These are phyloP conservation scores for Fusarium anguioides DNA, from an alignment of 2,329 filamentous ascomycete genomes.

Conservation along the genomic window DNA sequence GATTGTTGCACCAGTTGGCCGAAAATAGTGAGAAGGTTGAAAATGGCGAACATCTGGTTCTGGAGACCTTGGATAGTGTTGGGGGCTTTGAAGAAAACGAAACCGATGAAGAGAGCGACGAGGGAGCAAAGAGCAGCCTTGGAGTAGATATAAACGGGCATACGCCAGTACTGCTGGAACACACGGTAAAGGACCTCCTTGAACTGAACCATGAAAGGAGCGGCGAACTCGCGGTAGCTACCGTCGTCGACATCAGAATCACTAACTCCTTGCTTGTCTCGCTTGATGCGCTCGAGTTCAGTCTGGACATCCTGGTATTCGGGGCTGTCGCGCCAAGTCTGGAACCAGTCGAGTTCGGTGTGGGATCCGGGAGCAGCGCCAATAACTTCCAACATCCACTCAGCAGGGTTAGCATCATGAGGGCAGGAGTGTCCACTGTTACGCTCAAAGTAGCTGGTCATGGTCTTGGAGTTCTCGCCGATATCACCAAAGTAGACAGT, in stretches of 20 bases:
- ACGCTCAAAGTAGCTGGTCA: slow-evolving; percentile 81
- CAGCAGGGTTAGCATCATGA: slow-evolving; percentile 78
- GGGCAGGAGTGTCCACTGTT: slow-evolving; percentile 75
- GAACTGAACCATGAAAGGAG: slow-evolving; percentile 76
- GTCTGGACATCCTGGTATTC: slow-evolving; percentile 67
- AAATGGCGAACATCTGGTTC: slow-evolving; percentile 88
- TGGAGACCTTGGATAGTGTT: slow-evolving; percentile 82
- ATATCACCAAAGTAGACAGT: slow-evolving; percentile 87
- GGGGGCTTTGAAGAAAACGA: slow-evolving; percentile 79
- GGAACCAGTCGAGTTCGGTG: slow-evolving; percentile 73
- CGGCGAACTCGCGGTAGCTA: slow-evolving; percentile 81
- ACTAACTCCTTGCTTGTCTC: slow-evolving; percentile 54
- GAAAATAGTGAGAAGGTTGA: slow-evolving; percentile 86
- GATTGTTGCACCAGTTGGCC: slow-evolving; percentile 82
- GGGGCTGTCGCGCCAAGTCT: slow-evolving; percentile 68
- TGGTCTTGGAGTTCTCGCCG: slow-evolving; percentile 73
- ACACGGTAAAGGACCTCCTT: slow-evolving; percentile 76
- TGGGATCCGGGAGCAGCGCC: slow-evolving; percentile 72
- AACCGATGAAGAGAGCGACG: slow-evolving; percentile 80
- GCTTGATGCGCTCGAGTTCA: slow-evolving; percentile 68
- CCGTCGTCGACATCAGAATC: slow-evolving; percentile 52
- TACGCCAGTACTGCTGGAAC: slow-evolving; percentile 93
- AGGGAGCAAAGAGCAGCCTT: slow-evolving; percentile 76
- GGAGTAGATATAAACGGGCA: slow-evolving; percentile 87
- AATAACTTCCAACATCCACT: slow-evolving; percentile 78